Percentiles rank a stretch among this genome's conserved stretches.
Conservation (phyloP, 2,329 filamentous ascomycete species). For the Hypoxylon sp. region DNA sequence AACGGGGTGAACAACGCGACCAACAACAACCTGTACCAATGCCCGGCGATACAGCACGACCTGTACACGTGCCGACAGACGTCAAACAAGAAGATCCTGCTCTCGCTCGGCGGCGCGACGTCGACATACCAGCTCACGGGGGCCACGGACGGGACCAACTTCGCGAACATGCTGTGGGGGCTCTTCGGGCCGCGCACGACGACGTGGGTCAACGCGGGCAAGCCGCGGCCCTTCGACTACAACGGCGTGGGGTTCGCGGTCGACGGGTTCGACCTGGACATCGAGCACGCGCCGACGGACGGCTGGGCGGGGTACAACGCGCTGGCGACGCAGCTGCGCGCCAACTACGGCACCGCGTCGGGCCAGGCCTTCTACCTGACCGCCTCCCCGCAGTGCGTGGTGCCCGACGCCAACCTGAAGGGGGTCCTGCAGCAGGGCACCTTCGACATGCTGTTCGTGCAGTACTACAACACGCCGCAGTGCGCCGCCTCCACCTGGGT, state of each 20-base stretch:
- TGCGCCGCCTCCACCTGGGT: constrained; percentile 48
- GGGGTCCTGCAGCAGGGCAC: constrained; percentile 34
- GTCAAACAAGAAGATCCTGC: constrained; percentile 51
- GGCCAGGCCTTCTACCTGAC: constrained; percentile 49
- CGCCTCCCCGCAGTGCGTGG: constrained; percentile 57
- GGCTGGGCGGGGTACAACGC: constrained; percentile 45
- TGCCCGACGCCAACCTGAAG: constrained; percentile 48
- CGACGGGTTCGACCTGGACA: constrained; percentile 47
- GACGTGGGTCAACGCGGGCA: constrained; percentile 43
- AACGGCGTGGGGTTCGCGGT: constrained; percentile 39
- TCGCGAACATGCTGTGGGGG: constrained; percentile 50
- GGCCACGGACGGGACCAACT: constrained; percentile 47
- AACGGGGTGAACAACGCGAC: constrained; percentile 43
- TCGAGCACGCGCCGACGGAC: constrained; percentile 47
- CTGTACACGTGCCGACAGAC: constrained; percentile 51
- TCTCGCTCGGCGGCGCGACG: constrained; percentile 53
- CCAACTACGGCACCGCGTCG: constrained; percentile 35
- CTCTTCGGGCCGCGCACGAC: constrained; percentile 52
- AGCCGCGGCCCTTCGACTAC: constrained; percentile 45
- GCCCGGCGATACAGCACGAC: constrained; percentile 48
- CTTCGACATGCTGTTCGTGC: constrained; percentile 57
- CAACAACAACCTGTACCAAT: constrained; percentile 48
- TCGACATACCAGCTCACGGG: constrained; percentile 50
- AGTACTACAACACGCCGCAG: constrained; percentile 59
- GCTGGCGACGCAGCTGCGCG: constrained; percentile 40